Conservation (phyloP, 768 basidiomycete genomes). For the Panaeolus cyanescens region DNA sequence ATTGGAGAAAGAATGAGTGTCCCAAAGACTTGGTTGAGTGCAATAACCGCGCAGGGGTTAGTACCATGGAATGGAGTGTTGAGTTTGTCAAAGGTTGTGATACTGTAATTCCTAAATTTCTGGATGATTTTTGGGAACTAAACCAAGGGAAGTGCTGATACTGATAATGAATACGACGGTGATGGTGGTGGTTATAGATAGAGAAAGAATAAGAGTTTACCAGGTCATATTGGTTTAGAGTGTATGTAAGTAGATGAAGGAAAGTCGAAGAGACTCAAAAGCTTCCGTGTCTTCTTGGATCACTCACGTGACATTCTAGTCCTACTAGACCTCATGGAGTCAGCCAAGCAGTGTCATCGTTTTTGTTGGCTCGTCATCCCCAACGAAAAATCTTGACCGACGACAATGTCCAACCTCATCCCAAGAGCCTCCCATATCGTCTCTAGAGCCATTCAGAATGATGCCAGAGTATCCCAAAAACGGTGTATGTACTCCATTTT, state of each 20-base stretch:
- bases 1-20: conserved; percentile 63
- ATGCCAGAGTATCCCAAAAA: conserved; percentile 9
- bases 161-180: neutral
- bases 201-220: neutral
- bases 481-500: conserved; percentile 16
- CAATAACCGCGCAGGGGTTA: conserved; percentile 26
- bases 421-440: neutral
- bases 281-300: neutral
- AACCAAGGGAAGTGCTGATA: neutral
- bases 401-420: neutral
- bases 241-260: neutral
- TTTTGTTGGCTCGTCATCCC: neutral
- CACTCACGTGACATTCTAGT: neutral
- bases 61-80: conserved; percentile 10
- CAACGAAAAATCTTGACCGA: neutral
- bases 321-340: neutral
- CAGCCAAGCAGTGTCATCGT: conserved; percentile 1
- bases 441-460: neutral
- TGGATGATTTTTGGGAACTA: neutral
- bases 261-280: neutral
- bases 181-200: neutral
- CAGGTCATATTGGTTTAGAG: neutral
- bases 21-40: conserved; percentile 43
- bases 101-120: neutral
- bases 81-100: neutral